Conservation (phyloP, 805 yeast genomes). For the Zygotorulaspora florentina region DNA sequence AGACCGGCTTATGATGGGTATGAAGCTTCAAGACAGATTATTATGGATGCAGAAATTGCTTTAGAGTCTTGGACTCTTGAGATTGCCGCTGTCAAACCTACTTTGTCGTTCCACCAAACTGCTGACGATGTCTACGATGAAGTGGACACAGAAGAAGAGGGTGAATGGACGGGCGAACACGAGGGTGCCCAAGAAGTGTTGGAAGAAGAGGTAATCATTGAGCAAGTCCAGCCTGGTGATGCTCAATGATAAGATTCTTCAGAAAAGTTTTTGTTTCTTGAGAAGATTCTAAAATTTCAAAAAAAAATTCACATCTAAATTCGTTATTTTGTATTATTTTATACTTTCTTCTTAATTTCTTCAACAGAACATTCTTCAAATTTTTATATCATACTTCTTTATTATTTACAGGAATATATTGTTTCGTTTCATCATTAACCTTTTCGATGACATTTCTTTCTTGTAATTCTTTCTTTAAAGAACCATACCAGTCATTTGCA, state of each 20-base stretch:
- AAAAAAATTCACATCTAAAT: neutral
- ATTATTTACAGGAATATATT: neutral
- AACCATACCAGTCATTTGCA: conserved; percentile 31
- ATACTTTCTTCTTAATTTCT: conserved; percentile 2
- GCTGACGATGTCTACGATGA: conserved; percentile 58
- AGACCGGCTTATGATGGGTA: conserved; percentile 98
- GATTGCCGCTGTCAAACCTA: conserved; percentile 90
- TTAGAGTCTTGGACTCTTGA: conserved; percentile 96
- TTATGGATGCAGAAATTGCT: conserved; percentile 94
- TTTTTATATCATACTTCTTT: no score
- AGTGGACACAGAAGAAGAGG: conserved; percentile 41
- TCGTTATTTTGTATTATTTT: conserved; percentile 10
- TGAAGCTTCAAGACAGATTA: conserved; percentile 96
- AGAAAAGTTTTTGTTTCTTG: neutral
- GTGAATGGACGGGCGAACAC: conserved; percentile 19
- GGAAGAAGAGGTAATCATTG: conserved; percentile 12
- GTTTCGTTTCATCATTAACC: neutral
- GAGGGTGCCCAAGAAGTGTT: conserved; percentile 1
- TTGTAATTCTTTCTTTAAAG: conserved; percentile 32
- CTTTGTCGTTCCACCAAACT: conserved; percentile 77
- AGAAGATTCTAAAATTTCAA: neutral
- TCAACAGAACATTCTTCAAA: conserved; percentile 2
- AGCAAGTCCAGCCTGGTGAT: neutral
- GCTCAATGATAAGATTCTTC: neutral
- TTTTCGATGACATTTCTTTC: conserved; percentile 18